phyloP scores from a whole-genome alignment of 2,329 filamentous ascomycete species.

The Microdochium trichocladiopsis region DNA sequence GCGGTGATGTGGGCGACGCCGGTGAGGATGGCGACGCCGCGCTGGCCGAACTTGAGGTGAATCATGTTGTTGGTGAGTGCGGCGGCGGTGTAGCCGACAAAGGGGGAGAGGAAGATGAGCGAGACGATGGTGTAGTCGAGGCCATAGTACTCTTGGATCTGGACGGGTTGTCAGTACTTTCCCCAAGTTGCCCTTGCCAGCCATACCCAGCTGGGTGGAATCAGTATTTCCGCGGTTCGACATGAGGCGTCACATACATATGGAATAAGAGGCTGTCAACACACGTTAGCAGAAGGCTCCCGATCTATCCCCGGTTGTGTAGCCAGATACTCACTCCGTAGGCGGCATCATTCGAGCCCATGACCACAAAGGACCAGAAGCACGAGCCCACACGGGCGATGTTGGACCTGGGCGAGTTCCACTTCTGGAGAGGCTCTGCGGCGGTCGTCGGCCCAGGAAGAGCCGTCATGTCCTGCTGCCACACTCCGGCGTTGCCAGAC shows the following conservation, averaged over 20 bases:
- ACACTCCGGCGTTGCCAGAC: neutral
- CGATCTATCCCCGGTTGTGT: too few relatives aligned
- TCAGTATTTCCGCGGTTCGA: neutral
- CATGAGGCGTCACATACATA: slow-evolving; percentile 31
- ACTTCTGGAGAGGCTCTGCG: slow-evolving; percentile 27
- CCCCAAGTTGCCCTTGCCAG: too few relatives aligned
- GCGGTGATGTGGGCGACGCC: slow-evolving; percentile 55
- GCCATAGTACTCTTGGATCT: slow-evolving; percentile 37
- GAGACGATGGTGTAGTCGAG: slow-evolving; percentile 40
- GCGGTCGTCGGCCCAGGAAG: slow-evolving; percentile 8
- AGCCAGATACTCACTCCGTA: slow-evolving; percentile 40
- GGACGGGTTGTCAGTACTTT: neutral
- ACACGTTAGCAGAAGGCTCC: slow-evolving; percentile 1
- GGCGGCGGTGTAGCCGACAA: slow-evolving; percentile 35
- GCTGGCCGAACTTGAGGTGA: slow-evolving; percentile 44
- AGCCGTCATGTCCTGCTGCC: neutral
- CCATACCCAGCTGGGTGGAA: neutral
- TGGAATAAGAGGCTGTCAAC: slow-evolving; percentile 36
- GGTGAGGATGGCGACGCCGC: slow-evolving; percentile 58
- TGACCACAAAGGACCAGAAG: slow-evolving; percentile 50
- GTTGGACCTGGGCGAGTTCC: slow-evolving; percentile 43
- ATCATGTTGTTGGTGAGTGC: slow-evolving; percentile 35
- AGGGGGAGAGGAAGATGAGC: slow-evolving; percentile 38
- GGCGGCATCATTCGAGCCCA: slow-evolving; percentile 51
- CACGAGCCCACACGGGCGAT: slow-evolving; percentile 40